Conservation (phyloP, 768 basidiomycete genomes). For the Agaricus blazei region DNA sequence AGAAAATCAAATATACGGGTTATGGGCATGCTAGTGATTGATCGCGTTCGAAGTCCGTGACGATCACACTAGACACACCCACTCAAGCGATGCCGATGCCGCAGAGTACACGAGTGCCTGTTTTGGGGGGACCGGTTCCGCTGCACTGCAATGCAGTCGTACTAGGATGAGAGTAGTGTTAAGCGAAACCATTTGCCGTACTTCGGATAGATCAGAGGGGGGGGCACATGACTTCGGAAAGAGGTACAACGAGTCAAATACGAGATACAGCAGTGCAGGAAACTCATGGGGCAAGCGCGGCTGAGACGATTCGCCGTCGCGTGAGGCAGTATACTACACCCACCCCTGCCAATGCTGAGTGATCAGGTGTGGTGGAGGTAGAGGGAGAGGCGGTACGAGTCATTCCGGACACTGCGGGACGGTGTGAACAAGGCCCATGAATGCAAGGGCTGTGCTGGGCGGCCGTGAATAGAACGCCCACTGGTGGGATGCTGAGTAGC, state of each 20-base stretch:
- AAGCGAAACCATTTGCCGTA: constrained; percentile 1
- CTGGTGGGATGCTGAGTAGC: constrained; percentile 22
- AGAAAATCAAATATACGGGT: background rate
- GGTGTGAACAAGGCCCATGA: background rate
- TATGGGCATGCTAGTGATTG: background rate
- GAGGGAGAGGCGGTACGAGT: constrained; percentile 16
- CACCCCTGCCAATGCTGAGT: background rate
- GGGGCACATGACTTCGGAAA: constrained; percentile 1
- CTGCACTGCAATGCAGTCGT: constrained; percentile 7
- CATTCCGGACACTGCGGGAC: constrained; percentile 22
- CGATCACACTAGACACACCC: background rate
- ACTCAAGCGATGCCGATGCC: background rate
- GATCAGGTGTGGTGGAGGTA: background rate
- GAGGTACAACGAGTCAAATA: constrained; percentile 2
- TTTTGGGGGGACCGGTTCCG: background rate
- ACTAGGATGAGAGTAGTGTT: background rate
- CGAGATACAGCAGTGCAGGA: constrained; percentile 6
- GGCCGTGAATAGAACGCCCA: constrained; percentile 26
- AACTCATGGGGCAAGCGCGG: constrained; percentile 8
- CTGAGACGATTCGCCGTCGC: background rate
- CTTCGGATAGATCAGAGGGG: constrained; percentile 9
- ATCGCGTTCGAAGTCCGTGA: background rate
- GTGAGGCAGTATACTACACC: background rate
- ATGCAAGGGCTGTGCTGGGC: constrained; percentile 18
- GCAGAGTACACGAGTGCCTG: background rate